Percentiles rank a stretch among this genome's conserved stretches.
These are phyloP conservation scores for Cyclospora cayetanensis DNA, from an alignment of 169 alveolate species.

Conservation along the genomic window DNA sequence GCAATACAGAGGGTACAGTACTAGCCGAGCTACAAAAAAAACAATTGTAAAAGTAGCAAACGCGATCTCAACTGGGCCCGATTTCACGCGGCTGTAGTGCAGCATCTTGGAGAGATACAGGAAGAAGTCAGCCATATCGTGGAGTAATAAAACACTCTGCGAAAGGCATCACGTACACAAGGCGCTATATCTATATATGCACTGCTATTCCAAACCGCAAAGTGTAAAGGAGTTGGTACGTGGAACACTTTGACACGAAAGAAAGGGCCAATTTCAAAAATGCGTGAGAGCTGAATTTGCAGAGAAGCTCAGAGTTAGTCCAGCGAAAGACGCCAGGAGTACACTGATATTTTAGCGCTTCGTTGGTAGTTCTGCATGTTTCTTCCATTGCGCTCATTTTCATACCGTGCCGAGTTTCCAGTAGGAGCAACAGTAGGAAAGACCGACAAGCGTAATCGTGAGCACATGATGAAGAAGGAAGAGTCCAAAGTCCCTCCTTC, in stretches of 20 bases:
- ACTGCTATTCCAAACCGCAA: too few relatives aligned
- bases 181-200: too few relatives aligned
- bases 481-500: conserved; percentile 54
- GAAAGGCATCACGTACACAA: too few relatives aligned
- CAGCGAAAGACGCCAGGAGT: too few relatives aligned
- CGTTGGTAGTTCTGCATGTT: too few relatives aligned
- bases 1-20: conserved; percentile 71
- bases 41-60: conserved; percentile 26
- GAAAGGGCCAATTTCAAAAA: not conserved
- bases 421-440: conserved; percentile 65
- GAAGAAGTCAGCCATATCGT: conserved; percentile 70
- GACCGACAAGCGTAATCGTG: conserved; percentile 54
- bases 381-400: too few relatives aligned
- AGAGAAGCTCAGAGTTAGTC: not conserved
- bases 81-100: conserved; percentile 14
- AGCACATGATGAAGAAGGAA: conserved; percentile 70
- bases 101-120: conserved; percentile 64
- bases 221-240: too few relatives aligned
- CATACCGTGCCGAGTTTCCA: conserved; percentile 74
- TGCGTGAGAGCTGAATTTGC: not conserved
- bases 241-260: too few relatives aligned
- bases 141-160: conserved; percentile 66
- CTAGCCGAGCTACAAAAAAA: conserved; percentile 59
- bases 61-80: not conserved
- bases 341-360: too few relatives aligned